Evolutionary conservation across 345 rosid genomes (phyloP).

Genomic region (Gossypium thurberi): DNA sequence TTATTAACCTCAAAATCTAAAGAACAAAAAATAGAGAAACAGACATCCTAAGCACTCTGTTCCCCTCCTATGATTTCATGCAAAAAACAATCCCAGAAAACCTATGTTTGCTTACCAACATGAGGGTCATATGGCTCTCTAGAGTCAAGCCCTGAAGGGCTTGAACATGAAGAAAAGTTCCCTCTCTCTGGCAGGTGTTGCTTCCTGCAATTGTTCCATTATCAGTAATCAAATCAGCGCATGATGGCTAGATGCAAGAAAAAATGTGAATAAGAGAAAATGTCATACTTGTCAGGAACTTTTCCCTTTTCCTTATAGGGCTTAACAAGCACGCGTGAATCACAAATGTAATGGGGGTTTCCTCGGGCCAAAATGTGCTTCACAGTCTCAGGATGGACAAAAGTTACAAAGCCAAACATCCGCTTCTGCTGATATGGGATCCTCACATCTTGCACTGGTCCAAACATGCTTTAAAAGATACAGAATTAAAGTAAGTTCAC

Average conservation of each 20-base stretch:
- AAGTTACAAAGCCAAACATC: slow-evolving; percentile 98
- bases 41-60: background rate
- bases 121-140: slow-evolving; percentile 58
- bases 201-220: slow-evolving; percentile 48
- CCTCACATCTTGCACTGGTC: slow-evolving; percentile 96
- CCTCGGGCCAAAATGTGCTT: slow-evolving; percentile 79
- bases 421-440: slow-evolving; percentile 98
- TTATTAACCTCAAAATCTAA: slow-evolving; percentile 1
- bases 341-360: slow-evolving; percentile 93
- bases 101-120: slow-evolving; percentile 42
- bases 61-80: background rate
- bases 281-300: slow-evolving; percentile 58
- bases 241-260: slow-evolving; percentile 7
- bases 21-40: slow-evolving; percentile 5
- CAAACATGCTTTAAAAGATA: slow-evolving; percentile 53
- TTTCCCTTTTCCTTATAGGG: slow-evolving; percentile 99
- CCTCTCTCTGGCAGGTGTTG: slow-evolving; percentile 77
- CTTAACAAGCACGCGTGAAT: slow-evolving; percentile 95
- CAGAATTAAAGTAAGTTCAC: slow-evolving; percentile 7
- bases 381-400: slow-evolving; percentile 76
- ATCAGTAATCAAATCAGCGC: slow-evolving; percentile 9
- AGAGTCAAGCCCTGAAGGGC: slow-evolving; percentile 53
- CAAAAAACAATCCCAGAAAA: background rate
- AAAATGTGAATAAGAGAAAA: slow-evolving; percentile 1
- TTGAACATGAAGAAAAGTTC: slow-evolving; percentile 62